Percentiles rank a stretch among this genome's conserved stretches.
Evolutionary conservation across 495 filamentous ascomycete genomes (phyloP).

Genomic region (Ascobolus immersus): DNA sequence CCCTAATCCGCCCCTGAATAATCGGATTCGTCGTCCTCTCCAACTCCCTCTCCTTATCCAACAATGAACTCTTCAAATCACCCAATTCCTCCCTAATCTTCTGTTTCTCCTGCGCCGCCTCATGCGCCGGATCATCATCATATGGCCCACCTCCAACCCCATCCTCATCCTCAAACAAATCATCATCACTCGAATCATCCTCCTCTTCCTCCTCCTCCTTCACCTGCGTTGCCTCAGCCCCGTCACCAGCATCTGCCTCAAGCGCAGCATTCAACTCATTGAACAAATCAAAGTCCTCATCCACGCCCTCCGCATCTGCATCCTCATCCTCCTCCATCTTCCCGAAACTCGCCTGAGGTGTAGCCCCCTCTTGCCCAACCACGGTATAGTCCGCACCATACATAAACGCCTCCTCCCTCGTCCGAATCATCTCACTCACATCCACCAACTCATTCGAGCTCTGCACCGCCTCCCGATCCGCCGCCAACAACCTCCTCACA

Average conservation of each 20-base stretch:
- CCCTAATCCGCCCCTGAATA: conserved; percentile 10
- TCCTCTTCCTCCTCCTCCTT: conserved; percentile 6
- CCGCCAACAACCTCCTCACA: conserved; percentile 47
- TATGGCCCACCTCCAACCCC: too few relatives aligned
- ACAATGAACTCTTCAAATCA: conserved; percentile 12
- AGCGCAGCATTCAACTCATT: too few relatives aligned
- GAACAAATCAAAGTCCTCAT: conserved; percentile 17
- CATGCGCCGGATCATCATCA: conserved; percentile 12
- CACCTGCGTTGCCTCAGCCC: neutral
- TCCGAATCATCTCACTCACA: conserved; percentile 25
- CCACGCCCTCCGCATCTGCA: conserved; percentile 26
- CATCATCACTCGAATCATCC: conserved; percentile 10
- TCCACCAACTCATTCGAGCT: conserved; percentile 38
- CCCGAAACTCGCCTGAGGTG: too few relatives aligned
- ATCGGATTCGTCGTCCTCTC: conserved; percentile 12
- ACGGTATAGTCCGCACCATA: conserved; percentile 16
- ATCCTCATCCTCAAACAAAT: conserved; percentile 3
- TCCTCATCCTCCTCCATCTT: too few relatives aligned
- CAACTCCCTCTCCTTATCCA: conserved; percentile 9
- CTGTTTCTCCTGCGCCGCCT: conserved; percentile 10
- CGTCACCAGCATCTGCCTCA: neutral
- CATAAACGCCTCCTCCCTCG: conserved; percentile 20
- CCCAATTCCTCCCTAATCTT: conserved; percentile 14
- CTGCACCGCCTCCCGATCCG: conserved; percentile 39
- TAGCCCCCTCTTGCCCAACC: neutral